Base-by-base conservation (phyloP, 2,329 filamentous ascomycete genomes). In the Pseudocercospora crystallina region DNA sequence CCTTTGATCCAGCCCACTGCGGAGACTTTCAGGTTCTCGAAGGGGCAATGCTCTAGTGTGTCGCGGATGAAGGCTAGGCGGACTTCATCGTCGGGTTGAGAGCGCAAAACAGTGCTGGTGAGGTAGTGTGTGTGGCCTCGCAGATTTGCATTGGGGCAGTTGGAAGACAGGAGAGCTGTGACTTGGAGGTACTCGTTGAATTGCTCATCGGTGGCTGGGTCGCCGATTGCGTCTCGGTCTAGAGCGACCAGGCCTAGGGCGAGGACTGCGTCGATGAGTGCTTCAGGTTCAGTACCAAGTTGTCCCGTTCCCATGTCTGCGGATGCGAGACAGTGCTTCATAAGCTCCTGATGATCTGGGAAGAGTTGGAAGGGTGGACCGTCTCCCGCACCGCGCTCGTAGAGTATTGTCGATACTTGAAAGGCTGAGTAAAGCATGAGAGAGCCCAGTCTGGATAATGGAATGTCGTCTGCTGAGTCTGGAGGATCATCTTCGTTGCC, bases 1-100 rank as follows among this genome's bases (percentile, higher is more conserved):
- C 80, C 73, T 61, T 83, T 84, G 31, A 84, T 69, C 81, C 81
- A 84, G 31, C 77, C 75, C 5, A 84, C 76, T 2, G 80, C 81
- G 36, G 76, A 77, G 32, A 80, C 78, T 59, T 80, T 80, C 33
- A 80, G 73, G 12, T 79, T 78, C 39, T 77, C 73, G 51, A 80
- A 76, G 0, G 73, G 72, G 13, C 78, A 78, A 43, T 81, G 72
- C 54, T 81, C 76, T 3, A 83, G 69, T 2, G 80, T 78, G 38
- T 77, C 76, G 4, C 75, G 72, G 46, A 83, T 80, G 56, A 82
- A 75, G 3, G 76, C 76, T 30, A 81, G 71, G 2, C 80, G 75
- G 1, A 75, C 73, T 5, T 73, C 61, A 26, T 77, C 72, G 8
- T 78, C 77, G 3, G 80, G 77, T 47, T 83, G 77, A 2, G 73